Evolutionary conservation across 352 stramenopile genomes (phyloP), one percentile per base, ranked within the genome.

Genomic region (Phytophthora uliginosa): DNA sequence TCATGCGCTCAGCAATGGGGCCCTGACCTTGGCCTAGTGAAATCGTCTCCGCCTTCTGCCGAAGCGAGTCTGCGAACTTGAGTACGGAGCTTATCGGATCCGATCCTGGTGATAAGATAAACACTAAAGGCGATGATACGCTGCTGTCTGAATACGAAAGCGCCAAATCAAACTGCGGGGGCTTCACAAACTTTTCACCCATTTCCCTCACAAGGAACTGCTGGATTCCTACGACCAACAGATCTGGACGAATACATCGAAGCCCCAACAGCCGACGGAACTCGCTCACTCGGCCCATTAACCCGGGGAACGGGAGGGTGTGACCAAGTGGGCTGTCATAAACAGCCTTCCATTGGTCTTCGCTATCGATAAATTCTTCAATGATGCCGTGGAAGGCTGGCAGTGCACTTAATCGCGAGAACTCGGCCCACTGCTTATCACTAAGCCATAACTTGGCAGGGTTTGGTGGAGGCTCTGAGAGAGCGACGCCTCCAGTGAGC

Each of bases 21-120:
- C 94, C 94, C 69, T 98, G 94, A 31, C 94, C 94, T 75, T 98
- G 94, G 3, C 94, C 94, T 42, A 98, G 81, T n/a, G 92, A 98
- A 47, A 98, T 98, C 12, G 92, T 95, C 54, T 96, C 86, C 13
- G 92, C 89, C 63, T 92, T 90, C 53, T 94, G 86, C 1, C 63
- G 66, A 40, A 95, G 72, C 4, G 80, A 84, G 63, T 97, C 90
- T 2, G 92, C 91, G 65, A 95, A 96, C 63, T 98, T 97, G 31
- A 98, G 86, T 10, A 98, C 90, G 0, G 92, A 83, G 22, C 89
- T 93, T 74, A 98, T 98, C 0, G 94, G 94, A 66, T 98, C 94
- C 2, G 92, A 97, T 24, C 94, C 93, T 1, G 94, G 91, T 2
- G 90, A 97, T 17, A 98, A 78, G 64, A 98, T 97, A 66, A 98